These are phyloP conservation scores for Ramaria rubella DNA, from an alignment of 768 basidiomycete genomes.

Conservation along the genomic window DNA sequence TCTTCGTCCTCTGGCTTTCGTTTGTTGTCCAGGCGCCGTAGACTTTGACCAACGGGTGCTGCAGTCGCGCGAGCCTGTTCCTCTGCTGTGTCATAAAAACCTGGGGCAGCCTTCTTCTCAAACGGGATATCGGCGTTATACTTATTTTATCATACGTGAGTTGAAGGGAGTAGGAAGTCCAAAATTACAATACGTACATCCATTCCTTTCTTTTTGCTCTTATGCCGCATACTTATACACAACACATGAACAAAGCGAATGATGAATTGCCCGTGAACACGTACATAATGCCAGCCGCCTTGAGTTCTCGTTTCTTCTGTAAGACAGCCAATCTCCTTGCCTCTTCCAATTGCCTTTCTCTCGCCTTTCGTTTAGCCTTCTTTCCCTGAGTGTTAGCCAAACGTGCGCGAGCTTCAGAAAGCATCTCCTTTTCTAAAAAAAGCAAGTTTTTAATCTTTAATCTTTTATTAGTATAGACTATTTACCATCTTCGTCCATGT, in stretches of 20 bases:
- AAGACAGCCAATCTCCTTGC: conserved; percentile 88
- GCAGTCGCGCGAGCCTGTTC: conserved; percentile 80
- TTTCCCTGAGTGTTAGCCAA: conserved; percentile 99
- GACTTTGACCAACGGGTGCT: conserved; percentile 87
- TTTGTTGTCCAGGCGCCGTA: conserved; percentile 92
- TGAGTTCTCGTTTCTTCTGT: conserved; percentile 96
- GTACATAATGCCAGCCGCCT: conserved; percentile 95
- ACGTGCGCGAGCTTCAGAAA: conserved; percentile 96
- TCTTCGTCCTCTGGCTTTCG: conserved; percentile 92
- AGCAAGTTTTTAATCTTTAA: conserved; percentile 5
- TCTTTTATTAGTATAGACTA: conserved; percentile 7
- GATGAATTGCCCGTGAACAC: conserved; percentile 26
- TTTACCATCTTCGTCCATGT: conserved; percentile 98
- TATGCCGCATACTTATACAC: conserved; percentile 59
- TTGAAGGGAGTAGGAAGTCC: neutral
- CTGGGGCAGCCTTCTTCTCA: conserved; percentile 91
- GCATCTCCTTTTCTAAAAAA: conserved; percentile 90
- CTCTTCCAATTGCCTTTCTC: conserved; percentile 95
- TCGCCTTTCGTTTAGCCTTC: conserved; percentile 97
- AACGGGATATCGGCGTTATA: conserved; percentile 99
- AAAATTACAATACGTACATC: conserved; percentile 51
- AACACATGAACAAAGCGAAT: conserved; percentile 4
- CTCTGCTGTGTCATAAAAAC: conserved; percentile 95
- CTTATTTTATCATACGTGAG: conserved; percentile 32
- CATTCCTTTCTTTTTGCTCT: conserved; percentile 96